These are phyloP conservation scores for Backusella mclennaniae DNA, from an alignment of 192 early-diverging fungal genomes.

Conservation along the genomic window DNA sequence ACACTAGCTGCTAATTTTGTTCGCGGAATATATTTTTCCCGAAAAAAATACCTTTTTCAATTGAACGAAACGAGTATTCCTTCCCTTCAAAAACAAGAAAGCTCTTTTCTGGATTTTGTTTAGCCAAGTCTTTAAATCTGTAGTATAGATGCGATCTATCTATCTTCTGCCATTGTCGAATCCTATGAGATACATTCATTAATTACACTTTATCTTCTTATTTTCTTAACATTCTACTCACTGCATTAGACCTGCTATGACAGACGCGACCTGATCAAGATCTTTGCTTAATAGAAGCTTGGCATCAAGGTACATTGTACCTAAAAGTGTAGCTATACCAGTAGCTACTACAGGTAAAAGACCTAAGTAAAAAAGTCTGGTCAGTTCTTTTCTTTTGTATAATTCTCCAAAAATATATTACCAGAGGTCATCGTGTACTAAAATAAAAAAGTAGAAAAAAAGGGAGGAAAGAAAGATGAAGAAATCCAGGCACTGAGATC, in stretches of 20 bases:
- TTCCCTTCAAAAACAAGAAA: slow-evolving; percentile 48
- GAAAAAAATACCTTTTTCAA: slow-evolving; percentile 39
- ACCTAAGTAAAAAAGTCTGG: background rate
- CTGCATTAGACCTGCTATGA: background rate
- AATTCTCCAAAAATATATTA: background rate
- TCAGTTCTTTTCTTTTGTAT: background rate
- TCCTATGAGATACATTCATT: background rate
- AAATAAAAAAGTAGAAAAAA: background rate
- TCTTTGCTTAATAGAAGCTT: slow-evolving; percentile 42
- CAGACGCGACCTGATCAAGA: slow-evolving; percentile 33
- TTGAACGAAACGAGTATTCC: slow-evolving; percentile 42
- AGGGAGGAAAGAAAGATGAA: background rate
- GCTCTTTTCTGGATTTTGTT: slow-evolving; percentile 37
- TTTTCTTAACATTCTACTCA: background rate
- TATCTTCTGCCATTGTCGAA: slow-evolving; percentile 6
- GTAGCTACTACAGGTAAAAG: slow-evolving; percentile 20
- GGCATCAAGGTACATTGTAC: slow-evolving; percentile 49
- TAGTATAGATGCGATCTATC: slow-evolving; percentile 47
- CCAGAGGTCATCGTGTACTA: background rate
- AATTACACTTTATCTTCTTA: background rate
- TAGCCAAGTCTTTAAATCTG: slow-evolving; percentile 45
- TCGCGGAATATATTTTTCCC: background rate
- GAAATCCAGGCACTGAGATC: background rate
- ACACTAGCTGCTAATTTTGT: background rate
- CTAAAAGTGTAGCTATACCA: slow-evolving; percentile 36